Conservation (phyloP, 2,329 filamentous ascomycete species). For the Hypocreales sp. region DNA sequence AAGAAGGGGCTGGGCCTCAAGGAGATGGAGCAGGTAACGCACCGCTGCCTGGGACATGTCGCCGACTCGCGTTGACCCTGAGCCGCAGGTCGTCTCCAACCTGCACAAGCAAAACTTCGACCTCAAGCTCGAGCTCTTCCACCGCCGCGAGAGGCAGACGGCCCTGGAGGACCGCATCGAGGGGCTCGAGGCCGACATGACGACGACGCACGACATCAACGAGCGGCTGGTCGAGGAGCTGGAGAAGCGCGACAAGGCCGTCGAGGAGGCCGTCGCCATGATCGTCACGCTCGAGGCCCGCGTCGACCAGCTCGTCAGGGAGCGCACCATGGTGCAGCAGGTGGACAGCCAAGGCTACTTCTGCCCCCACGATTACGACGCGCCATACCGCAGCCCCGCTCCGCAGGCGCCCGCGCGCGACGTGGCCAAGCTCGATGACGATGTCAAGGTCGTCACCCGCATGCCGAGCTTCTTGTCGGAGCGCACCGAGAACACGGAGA, state of each 20-base stretch:
- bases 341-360: conserved; percentile 28
- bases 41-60: too few relatives aligned
- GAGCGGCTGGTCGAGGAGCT: conserved; percentile 42
- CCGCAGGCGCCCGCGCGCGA: conserved; percentile 7
- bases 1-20: conserved; percentile 45
- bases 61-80: conserved; percentile 2
- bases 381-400: conserved; percentile 9
- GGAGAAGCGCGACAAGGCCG: conserved; percentile 52
- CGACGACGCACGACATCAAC: conserved; percentile 40
- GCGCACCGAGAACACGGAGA: conserved; percentile 40
- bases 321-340: conserved; percentile 36
- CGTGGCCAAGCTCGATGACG: conserved; percentile 10
- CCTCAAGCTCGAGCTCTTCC: conserved; percentile 57
- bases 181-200: conserved; percentile 34
- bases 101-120: conserved; percentile 67
- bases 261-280: conserved; percentile 55
- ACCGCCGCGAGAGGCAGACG: conserved; percentile 49
- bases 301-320: conserved; percentile 35
- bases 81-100: conserved; percentile 42
- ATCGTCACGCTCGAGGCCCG: conserved; percentile 50
- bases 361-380: conserved; percentile 14
- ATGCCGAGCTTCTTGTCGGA: conserved; percentile 54
- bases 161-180: conserved; percentile 43
- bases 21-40: conserved; percentile 47
- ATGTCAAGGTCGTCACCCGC: conserved; percentile 27